Evolutionary conservation across 1,284 basidiomycete species (phyloP).

Genomic region (Rhizoctonia solani): DNA sequence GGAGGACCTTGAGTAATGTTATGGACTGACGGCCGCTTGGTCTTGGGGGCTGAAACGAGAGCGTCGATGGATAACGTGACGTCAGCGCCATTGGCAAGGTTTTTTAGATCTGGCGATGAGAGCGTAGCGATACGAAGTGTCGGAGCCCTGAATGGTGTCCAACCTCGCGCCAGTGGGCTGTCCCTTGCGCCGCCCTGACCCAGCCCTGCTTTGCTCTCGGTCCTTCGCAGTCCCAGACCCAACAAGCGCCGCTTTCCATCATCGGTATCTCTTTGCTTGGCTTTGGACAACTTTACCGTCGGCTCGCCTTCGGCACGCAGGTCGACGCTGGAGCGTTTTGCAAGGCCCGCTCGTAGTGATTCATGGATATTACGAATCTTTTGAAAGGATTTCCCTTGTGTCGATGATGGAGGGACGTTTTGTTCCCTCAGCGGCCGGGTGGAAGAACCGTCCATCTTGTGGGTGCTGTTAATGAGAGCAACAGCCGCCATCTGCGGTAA

Average conservation of each 20-base stretch:
- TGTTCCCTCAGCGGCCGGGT: constrained; percentile 21
- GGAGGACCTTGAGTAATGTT: constrained; percentile 21
- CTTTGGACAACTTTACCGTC: constrained; percentile 2
- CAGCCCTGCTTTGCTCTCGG: constrained; percentile 25
- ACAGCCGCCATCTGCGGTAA: constrained; percentile 18
- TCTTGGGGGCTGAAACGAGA: constrained; percentile 33
- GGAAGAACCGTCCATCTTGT: constrained; percentile 20
- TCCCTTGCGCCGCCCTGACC: constrained; percentile 4
- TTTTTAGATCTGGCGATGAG: constrained; percentile 21
- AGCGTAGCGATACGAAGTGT: constrained; percentile 29
- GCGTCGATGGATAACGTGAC: constrained; percentile 27
- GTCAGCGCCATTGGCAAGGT: constrained; percentile 19
- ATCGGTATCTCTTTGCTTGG: not conserved
- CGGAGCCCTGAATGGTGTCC: constrained; percentile 30
- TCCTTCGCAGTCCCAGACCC: constrained; percentile 18
- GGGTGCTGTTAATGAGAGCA: constrained; percentile 30
- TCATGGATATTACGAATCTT: constrained; percentile 27
- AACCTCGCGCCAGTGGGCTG: constrained; percentile 5
- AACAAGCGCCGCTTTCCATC: constrained; percentile 25
- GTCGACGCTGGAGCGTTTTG: constrained; percentile 18
- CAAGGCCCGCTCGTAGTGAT: constrained; percentile 19
- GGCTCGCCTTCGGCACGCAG: constrained; percentile 16
- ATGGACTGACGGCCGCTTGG: constrained; percentile 32
- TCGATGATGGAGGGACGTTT: constrained; percentile 17
- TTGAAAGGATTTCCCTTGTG: constrained; percentile 26